Percentiles rank a stretch among this genome's conserved stretches.
phyloP scores from a whole-genome alignment of 2,329 filamentous ascomycete species.

The Arachnomyces sp. region DNA sequence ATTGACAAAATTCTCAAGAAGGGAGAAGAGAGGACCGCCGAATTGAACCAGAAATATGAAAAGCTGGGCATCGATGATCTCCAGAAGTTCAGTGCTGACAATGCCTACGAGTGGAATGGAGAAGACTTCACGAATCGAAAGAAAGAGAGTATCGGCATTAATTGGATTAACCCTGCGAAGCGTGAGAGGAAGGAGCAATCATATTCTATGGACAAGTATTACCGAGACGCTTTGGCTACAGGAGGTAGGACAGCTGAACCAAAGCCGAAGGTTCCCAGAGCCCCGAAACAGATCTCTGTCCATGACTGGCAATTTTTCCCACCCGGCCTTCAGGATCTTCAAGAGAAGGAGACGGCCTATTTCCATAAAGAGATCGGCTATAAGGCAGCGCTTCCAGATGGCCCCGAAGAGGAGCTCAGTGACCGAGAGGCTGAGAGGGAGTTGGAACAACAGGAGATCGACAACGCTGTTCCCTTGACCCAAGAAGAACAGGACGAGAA shows the following conservation, averaged over 20 bases:
- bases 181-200: conserved; percentile 96
- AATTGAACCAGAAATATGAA: conserved; percentile 90
- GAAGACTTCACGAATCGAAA: conserved; percentile 88
- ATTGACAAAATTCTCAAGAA: conserved; percentile 81
- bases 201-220: conserved; percentile 99
- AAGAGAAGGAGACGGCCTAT: conserved; percentile 91
- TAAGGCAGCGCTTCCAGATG: conserved; percentile 83
- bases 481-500: conserved; percentile 89
- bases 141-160: conserved; percentile 76
- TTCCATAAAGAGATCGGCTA: conserved; percentile 96
- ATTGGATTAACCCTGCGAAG: conserved; percentile 97
- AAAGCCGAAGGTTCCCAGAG: conserved; percentile 91
- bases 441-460: conserved; percentile 83
- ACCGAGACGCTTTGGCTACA: conserved; percentile 80
- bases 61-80: conserved; percentile 94
- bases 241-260: conserved; percentile 70
- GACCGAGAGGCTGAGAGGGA: conserved; percentile 83
- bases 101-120: conserved; percentile 98
- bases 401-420: conserved; percentile 76
- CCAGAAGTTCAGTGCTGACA: conserved; percentile 96
- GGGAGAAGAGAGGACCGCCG: conserved; percentile 80
- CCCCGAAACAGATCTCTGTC: conserved; percentile 83
- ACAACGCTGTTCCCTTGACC: conserved; percentile 78
- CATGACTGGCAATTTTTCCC: conserved; percentile 99
- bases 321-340: conserved; percentile 70